A percentile compares a stretch with the other conserved stretches of the same genome.
Conservation (phyloP, 2,329 filamentous ascomycete species). For the Emergomyces orientalis region DNA sequence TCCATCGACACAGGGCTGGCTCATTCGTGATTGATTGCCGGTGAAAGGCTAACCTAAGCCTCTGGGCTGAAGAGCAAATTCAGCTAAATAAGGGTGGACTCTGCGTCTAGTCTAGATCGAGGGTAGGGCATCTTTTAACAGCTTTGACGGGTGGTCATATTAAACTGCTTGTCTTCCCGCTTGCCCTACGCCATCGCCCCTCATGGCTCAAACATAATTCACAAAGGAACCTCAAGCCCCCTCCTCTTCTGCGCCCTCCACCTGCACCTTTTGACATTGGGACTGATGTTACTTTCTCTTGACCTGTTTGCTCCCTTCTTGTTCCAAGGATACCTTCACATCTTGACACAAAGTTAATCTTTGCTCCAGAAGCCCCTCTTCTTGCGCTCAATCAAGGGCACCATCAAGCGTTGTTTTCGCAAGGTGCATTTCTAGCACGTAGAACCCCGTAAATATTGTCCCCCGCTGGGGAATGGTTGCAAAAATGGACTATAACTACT, state of each 20-base stretch:
- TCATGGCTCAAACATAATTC: neutral
- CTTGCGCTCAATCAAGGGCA: neutral
- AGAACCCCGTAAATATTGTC: neutral
- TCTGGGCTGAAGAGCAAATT: neutral
- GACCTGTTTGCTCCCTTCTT: neutral
- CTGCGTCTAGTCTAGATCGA: neutral
- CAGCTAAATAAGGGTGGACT: neutral
- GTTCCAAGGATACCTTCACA: neutral
- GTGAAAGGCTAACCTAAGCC: neutral
- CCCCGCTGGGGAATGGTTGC: neutral
- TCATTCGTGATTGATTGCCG: neutral
- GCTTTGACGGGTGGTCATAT: neutral
- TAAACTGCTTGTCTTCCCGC: neutral
- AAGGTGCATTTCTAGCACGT: neutral
- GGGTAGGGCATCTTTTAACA: neutral
- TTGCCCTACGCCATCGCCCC: neutral
- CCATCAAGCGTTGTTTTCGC: neutral
- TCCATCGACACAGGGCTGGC: neutral
- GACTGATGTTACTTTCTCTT: neutral
- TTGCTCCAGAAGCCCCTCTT: too few species aligned
- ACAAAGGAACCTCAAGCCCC: neutral
- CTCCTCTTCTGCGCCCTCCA: neutral
- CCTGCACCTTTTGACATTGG: neutral
- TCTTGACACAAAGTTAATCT: neutral
- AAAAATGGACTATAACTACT: constrained; percentile 51